Base-by-base conservation (phyloP, 2,329 filamentous ascomycete genomes). In the Pyrenochaeta sp. region DNA sequence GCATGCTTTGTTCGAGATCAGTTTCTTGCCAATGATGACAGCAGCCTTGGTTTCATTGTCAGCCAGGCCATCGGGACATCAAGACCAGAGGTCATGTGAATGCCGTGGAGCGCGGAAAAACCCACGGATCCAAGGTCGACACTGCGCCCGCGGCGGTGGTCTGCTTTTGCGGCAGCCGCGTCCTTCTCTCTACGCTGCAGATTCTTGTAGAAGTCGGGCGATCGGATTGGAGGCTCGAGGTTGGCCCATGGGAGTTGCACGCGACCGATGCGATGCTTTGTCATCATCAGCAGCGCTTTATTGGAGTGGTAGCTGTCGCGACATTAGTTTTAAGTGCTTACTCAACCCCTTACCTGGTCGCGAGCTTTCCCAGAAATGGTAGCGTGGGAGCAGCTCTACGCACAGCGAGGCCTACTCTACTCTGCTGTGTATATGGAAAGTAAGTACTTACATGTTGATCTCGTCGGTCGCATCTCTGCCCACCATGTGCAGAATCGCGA, bases 401-500 rank as follows among this genome's bases (percentile, higher is more conserved):
- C 49, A 36, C 23, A n/a, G n/a, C n/a, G n/a, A n/a, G n/a, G n/a
- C n/a, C n/a, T n/a, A n/a, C n/a, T n/a, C n/a, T n/a, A n/a, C n/a
- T n/a, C n/a, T n/a, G n/a, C n/a, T n/a, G n/a, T n/a, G n/a, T n/a
- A n/a, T n/a, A n/a, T n/a, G n/a, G 35, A 18, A 11, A 19, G 21
- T 24, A 34, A 19, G 18, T 23, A 50, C 64, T 74, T 78, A 83
- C 81, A 77, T 78, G 51, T 78, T 78, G 56, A 83, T 83, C 60
- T 84, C 81, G 58, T 82, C 79, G 14, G 80, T 81, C 17, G 81
- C 80, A 67, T 84, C 81, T 64, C 74, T 75, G 41, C 81, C 81
- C 3, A 83, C 78, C 80, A 83, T 84, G 69, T 86, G 83, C 51
- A 81, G 61, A 48, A 85, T 83, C 14, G 82, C 80, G 18, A 85